Evolutionary conservation across 306 rosid species (phyloP).

Genomic region (Elaeagnus macrophylla): DNA sequence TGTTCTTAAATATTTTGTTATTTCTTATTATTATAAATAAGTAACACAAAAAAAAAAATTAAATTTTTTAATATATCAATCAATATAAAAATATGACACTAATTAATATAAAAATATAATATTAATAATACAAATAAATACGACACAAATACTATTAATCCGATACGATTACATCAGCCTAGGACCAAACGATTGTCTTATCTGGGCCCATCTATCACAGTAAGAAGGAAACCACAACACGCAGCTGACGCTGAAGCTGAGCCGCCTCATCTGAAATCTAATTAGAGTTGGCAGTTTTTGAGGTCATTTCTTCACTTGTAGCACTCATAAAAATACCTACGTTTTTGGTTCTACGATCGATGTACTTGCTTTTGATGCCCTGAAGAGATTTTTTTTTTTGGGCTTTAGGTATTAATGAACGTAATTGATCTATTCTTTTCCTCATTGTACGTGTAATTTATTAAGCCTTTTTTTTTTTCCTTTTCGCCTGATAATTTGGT

Average conservation of each 20-base stretch:
- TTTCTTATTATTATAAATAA: too few relatives aligned
- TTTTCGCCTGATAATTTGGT: background rate
- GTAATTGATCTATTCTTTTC: slow-evolving; percentile 3
- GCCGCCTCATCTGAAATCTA: slow-evolving; percentile 2
- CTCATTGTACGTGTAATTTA: background rate
- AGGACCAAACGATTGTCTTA: slow-evolving; percentile 66
- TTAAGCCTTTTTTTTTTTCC: background rate
- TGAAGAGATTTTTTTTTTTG: too few relatives aligned
- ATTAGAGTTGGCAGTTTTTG: slow-evolving; percentile 19
- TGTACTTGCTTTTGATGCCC: background rate
- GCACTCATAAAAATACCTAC: slow-evolving; percentile 18
- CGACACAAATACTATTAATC: too few relatives aligned
- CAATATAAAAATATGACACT: too few relatives aligned
- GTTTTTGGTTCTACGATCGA: slow-evolving; percentile 14
- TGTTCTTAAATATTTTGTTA: too few relatives aligned
- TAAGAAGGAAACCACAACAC: slow-evolving; percentile 6
- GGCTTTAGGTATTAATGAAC: too few relatives aligned
- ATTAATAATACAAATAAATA: too few relatives aligned
- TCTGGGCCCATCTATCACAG: slow-evolving; percentile 25
- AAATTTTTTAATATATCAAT: too few relatives aligned
- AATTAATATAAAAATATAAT: too few relatives aligned
- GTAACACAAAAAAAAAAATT: too few relatives aligned
- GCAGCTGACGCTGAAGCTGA: slow-evolving; percentile 15
- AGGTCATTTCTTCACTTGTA: slow-evolving; percentile 13
- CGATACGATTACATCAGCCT: too few relatives aligned